Conservation (phyloP, 2,329 filamentous ascomycete genomes). For the Aschersonia sp. region DNA sequence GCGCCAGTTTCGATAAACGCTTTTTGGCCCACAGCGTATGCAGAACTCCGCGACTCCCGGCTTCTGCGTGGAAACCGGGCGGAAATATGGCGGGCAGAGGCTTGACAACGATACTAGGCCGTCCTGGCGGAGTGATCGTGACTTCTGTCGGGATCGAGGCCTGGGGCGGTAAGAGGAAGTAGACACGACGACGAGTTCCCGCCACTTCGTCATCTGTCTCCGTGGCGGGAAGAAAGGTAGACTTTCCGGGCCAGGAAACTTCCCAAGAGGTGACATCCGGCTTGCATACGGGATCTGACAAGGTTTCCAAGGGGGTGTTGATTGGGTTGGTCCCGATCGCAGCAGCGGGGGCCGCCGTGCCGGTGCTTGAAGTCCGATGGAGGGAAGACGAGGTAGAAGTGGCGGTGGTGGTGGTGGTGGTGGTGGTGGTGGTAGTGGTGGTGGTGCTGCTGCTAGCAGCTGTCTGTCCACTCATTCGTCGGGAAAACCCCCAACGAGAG, state of each 20-base stretch:
- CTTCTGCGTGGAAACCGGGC: conserved; percentile 53
- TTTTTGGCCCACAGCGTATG: conserved; percentile 88
- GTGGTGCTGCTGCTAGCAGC: too few species aligned
- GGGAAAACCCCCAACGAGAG: too few species aligned
- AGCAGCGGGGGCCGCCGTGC: too few species aligned
- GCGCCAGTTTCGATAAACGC: conserved; percentile 57
- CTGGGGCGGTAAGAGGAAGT: conserved; percentile 66
- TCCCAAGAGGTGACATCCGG: conserved; percentile 40
- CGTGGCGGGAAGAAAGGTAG: conserved; percentile 50
- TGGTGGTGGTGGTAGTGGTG: neutral
- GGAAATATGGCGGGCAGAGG: conserved; percentile 80
- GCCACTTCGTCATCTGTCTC: conserved; percentile 15
- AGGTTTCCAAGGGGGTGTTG: neutral
- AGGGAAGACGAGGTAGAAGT: too few species aligned
- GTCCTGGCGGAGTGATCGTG: conserved; percentile 38
- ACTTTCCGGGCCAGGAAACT: conserved; percentile 73
- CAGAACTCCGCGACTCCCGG: conserved; percentile 66
- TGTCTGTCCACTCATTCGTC: too few species aligned
- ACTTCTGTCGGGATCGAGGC: conserved; percentile 58
- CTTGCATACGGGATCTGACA: neutral
- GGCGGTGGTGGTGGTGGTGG: neutral
- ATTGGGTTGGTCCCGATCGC: too few species aligned
- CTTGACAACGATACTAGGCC: conserved; percentile 44
- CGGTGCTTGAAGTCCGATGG: too few species aligned
- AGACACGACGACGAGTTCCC: conserved; percentile 46